Evolutionary conservation across 768 basidiomycete genomes (phyloP), one percentile per base, ranked within the genome.

Genomic region (Tulasnella sp.): DNA sequence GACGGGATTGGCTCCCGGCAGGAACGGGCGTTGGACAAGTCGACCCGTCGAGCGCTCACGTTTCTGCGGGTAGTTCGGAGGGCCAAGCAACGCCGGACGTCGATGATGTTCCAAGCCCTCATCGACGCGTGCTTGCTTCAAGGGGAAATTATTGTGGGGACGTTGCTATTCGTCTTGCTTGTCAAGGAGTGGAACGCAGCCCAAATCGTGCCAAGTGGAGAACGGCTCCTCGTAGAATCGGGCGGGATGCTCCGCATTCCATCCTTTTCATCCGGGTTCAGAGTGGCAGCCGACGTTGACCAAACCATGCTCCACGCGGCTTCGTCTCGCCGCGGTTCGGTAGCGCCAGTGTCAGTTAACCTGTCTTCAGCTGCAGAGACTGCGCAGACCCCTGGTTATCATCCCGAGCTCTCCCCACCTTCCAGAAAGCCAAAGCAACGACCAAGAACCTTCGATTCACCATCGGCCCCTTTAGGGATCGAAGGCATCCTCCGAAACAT

Each of bases 81-180:
- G 12, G 34, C 78, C 52, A 77, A 76, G 25, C 71, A 77, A 22
- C 75, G 76, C 31, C 42, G 74, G 73, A 22, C 81, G 80, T 70
- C 77, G 80, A 11, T 76, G 78, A 88, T 92, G 85, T 92, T 89
- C 80, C 86, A 86, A 72, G 84, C 85, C 1, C 82, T 93, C 70
- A 85, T 93, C 78, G 84, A 86, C 3, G 86, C 90, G 11, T 91
- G 90, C 75, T 84, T 94, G 25, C 81, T 93, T 49, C 92, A 94
- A 71, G 91, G 92, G 34, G 93, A 94, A 80, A 89, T 94, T 70
- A 86, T 94, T 52, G 85, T 91, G n/a, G 92, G 88, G 0, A 90
- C 91, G 0, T 82, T 93, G 36, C 83, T 93, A 6, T 91, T 93
- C 75, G 90, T 86, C 0, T 82, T 88, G 54, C 80, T 92, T 25